Conservation (phyloP, 257 asterid species). For the Vinca minor region DNA sequence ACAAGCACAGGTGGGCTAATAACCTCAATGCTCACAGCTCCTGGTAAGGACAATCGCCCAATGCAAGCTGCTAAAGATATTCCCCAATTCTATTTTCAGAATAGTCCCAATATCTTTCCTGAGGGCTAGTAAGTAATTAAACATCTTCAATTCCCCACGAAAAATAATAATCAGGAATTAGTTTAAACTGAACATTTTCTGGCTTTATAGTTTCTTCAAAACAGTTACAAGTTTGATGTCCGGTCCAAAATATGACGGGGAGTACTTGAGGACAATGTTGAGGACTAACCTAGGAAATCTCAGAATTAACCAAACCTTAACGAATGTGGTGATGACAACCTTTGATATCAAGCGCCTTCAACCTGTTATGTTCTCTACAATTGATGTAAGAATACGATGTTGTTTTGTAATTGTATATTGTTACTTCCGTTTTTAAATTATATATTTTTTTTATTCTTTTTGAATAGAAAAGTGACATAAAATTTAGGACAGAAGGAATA, state of each 20-base stretch:
- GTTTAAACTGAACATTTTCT: too few species aligned
- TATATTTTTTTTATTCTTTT: too few species aligned
- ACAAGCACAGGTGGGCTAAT: constrained; percentile 71
- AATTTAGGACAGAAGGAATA: too few species aligned
- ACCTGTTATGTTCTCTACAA: constrained; percentile 24
- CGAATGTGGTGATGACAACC: constrained; percentile 34
- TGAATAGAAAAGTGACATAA: too few species aligned
- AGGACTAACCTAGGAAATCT: constrained; percentile 24
- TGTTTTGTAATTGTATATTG: too few species aligned
- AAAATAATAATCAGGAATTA: too few species aligned
- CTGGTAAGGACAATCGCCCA: constrained; percentile 39
- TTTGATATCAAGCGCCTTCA: constrained; percentile 46
- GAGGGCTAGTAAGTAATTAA: constrained; percentile 27
- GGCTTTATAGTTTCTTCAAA: too few species aligned
- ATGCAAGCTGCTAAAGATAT: constrained; percentile 44
- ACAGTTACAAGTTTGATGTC: constrained; percentile 30
- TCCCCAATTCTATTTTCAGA: constrained; percentile 28
- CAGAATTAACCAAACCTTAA: constrained; percentile 30
- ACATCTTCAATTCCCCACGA: background rate
- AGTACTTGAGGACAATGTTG: constrained; percentile 26
- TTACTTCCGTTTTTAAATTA: too few species aligned
- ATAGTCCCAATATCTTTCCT: constrained; percentile 36
- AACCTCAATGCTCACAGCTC: constrained; percentile 59
- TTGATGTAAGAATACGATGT: constrained; percentile 8
- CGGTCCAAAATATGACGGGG: constrained; percentile 61